A percentile compares a stretch with the other conserved stretches of the same genome.
Conservation (phyloP, 2,329 filamentous ascomycete species). For the Chaetothyriales sp. region DNA sequence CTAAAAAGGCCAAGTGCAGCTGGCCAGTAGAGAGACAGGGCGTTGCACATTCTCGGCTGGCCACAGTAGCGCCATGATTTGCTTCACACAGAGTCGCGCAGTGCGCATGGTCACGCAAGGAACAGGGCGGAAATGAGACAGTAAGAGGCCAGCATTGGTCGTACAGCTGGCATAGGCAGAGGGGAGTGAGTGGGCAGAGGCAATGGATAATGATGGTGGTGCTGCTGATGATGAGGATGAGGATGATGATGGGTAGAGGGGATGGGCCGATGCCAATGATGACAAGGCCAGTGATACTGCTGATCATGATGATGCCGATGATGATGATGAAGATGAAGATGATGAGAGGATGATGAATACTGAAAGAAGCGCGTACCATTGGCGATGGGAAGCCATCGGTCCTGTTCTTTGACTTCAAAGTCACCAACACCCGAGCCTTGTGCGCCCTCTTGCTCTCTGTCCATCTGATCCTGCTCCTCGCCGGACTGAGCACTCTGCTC, state of each 20-base stretch:
- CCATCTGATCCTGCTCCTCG: slow-evolving; percentile 82
- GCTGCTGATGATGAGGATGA: no score
- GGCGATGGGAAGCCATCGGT: slow-evolving; percentile 98
- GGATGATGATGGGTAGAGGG: not conserved
- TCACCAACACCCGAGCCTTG: slow-evolving; percentile 66
- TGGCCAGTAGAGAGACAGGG: slow-evolving; percentile 1
- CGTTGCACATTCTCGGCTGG: slow-evolving; percentile 19
- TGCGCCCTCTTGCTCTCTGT: slow-evolving; percentile 50
- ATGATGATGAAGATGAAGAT: not conserved
- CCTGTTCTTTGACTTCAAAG: slow-evolving; percentile 99
- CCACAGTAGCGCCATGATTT: slow-evolving; percentile 7
- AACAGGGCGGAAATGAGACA: not conserved
- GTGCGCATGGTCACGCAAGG: not conserved
- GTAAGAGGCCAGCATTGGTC: not conserved
- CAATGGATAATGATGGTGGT: no score
- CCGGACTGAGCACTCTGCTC: slow-evolving; percentile 88
- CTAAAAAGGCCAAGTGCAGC: slow-evolving; percentile 10
- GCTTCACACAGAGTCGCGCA: not conserved
- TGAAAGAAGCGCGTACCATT: slow-evolving; percentile 69
- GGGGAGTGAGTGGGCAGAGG: not conserved
- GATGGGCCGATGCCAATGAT: no score
- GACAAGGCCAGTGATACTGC: no score
- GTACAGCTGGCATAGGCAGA: not conserved
- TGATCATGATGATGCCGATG: not conserved
- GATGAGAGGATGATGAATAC: slow-evolving; percentile 5